These are phyloP conservation scores for Fusarium sp. DNA, from an alignment of 2,329 filamentous ascomycete genomes.

Conservation along the genomic window DNA sequence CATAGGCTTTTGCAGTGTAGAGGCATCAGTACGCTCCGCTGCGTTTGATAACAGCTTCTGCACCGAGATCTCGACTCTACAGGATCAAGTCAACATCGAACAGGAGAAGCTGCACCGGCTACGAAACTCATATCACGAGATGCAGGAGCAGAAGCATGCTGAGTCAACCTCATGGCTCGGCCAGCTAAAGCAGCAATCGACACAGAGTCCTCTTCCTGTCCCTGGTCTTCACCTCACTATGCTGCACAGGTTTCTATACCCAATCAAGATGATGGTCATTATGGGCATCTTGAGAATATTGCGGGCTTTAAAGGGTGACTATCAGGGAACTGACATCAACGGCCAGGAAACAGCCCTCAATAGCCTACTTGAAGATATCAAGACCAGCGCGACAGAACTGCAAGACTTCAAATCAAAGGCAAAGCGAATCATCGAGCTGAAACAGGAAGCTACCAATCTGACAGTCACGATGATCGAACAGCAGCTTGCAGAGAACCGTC, in stretches of 20 bases:
- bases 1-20: too few species aligned
- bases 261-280: neutral
- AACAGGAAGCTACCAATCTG: neutral
- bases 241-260: too few species aligned
- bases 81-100: neutral
- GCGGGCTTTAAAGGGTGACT: neutral
- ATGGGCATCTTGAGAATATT: neutral
- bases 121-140: too few species aligned
- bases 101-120: constrained; percentile 1
- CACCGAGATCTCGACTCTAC: neutral
- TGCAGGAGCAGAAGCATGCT: too few species aligned
- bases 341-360: constrained; percentile 1
- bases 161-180: too few species aligned
- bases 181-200: too few species aligned
- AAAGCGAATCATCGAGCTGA: neutral
- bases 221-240: too few species aligned
- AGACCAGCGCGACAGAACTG: neutral
- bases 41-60: neutral
- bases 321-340: neutral
- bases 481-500: neutral
- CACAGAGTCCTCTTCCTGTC: too few species aligned
- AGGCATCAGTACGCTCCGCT: neutral
- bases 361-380: constrained; percentile 4
- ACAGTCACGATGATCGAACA: neutral
- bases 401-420: neutral